Conservation (phyloP, 768 basidiomycete species). For the Dentipellis sp. region DNA sequence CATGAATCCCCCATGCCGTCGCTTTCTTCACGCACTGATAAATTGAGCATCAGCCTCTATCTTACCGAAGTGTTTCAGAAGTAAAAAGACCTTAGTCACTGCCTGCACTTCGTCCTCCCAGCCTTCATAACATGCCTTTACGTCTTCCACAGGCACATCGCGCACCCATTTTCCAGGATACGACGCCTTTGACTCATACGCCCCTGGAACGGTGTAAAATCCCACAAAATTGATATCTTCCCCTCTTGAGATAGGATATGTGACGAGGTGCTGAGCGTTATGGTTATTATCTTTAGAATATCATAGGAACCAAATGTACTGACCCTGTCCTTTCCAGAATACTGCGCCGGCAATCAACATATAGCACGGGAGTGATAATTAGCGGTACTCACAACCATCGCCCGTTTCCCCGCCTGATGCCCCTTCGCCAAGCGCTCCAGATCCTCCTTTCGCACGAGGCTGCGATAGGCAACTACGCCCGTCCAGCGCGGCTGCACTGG, state of each 20-base stretch:
- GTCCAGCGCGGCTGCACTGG: not conserved
- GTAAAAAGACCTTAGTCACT: not conserved
- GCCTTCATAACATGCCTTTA: not conserved
- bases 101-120: not conserved
- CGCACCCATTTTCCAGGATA: not conserved
- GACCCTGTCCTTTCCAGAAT: too few species aligned
- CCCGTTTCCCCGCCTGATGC: not conserved
- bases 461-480: not conserved
- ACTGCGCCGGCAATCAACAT: too few species aligned
- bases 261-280: not conserved
- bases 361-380: too few species aligned
- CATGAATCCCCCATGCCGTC: not conserved
- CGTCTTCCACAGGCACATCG: not conserved
- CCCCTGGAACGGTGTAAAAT: not conserved
- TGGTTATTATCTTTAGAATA: too few species aligned
- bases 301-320: too few species aligned
- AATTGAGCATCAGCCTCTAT: not conserved
- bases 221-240: not conserved
- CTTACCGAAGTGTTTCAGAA: not conserved
- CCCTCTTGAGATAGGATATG: not conserved
- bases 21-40: not conserved
- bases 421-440: not conserved
- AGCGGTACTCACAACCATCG: not conserved
- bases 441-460: not conserved
- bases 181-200: not conserved